Percentiles rank a stretch among this genome's conserved stretches.
Evolutionary conservation across 306 rosid species (phyloP).

Genomic region (Castanospermum australe): DNA sequence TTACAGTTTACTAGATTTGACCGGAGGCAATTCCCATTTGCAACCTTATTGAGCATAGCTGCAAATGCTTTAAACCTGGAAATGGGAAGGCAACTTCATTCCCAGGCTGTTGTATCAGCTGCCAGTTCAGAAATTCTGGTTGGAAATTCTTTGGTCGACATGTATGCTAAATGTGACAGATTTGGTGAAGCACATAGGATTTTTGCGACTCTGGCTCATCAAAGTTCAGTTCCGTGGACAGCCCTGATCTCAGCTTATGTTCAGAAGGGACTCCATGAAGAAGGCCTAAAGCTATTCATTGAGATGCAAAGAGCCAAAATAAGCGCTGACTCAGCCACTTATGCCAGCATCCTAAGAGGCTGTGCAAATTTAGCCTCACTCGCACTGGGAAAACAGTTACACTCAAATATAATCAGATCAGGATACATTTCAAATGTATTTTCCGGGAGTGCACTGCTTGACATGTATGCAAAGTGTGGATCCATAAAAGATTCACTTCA

Average conservation of each 20-base stretch:
- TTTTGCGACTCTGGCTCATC: conserved; percentile 52
- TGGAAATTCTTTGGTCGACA: conserved; percentile 83
- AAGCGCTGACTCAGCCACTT: conserved; percentile 73
- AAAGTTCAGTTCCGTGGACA: conserved; percentile 84
- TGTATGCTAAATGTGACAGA: conserved; percentile 88
- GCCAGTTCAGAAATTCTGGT: conserved; percentile 59
- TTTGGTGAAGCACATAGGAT: conserved; percentile 63
- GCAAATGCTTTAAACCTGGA: conserved; percentile 55
- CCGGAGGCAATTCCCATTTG: conserved; percentile 67
- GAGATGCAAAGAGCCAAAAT: conserved; percentile 63
- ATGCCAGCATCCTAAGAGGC: conserved; percentile 73
- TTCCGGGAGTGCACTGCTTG: conserved; percentile 86
- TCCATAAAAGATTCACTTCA: conserved; percentile 65
- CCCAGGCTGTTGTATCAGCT: conserved; percentile 58
- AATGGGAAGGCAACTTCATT: conserved; percentile 80
- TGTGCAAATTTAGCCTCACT: conserved; percentile 71
- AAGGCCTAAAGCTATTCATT: conserved; percentile 53
- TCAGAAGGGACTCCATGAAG: conserved; percentile 74
- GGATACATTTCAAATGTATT: conserved; percentile 77
- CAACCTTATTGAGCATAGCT: conserved; percentile 83
- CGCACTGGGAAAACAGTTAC: conserved; percentile 73
- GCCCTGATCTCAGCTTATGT: conserved; percentile 77
- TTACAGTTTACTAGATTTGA: conserved; percentile 62
- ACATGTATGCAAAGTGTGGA: conserved; percentile 97
- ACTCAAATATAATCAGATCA: conserved; percentile 52